Base-by-base conservation (phyloP, 2,329 filamentous ascomycete species). In the Aureobasidium sp. region DNA sequence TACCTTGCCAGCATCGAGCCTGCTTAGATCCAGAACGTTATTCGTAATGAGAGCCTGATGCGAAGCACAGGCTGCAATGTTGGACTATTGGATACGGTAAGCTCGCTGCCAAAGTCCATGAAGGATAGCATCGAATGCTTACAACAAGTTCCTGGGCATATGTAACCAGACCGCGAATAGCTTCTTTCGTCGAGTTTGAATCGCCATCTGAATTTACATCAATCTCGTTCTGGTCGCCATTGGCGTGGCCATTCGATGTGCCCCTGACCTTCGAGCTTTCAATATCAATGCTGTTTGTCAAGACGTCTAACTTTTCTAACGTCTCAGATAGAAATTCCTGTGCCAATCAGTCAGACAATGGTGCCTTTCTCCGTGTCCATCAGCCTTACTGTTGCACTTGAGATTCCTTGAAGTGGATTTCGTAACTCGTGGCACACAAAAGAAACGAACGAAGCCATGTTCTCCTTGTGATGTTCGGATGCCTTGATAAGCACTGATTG, bases 41-140 rank as follows among this genome's bases (percentile, higher is more conserved):
- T 63, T 63, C 12, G 58, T 61, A 17, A 63, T 63, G 5, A 63
- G 40, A 22, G 62, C 62, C 24, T 63, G 62, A 22, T 63, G 62
- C 15, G 31, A 33, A 17, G 62, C 62, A 22, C 62, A 63, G 14
- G 44, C 54, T 7, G 56, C 57, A 37, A 63, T 33, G 29, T 63
- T 63, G 1, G 48, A 60, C 58, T 60, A 8, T n/a, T 40, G 22
- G 24, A 27, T 9, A 24, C 15, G 1, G 24, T 60, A 15, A 48
- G 44, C 27, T 49, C 40, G 12, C 4, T 24, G 19, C 22, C 12
- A n/a, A 49, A 29, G 33, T 9, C 15, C 17, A 1, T 5, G 14
- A 29, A 14, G 3, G n/a, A 29, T 9, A 24, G n/a, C 24, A 24
- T 24, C 4, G 24, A 9, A 14, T 9, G 40, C 56, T 60, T 40